Percentiles rank a stretch among this genome's conserved stretches.
These are phyloP conservation scores for Claviceps sp. DNA, from an alignment of 2,329 filamentous ascomycete species.

Conservation along the genomic window DNA sequence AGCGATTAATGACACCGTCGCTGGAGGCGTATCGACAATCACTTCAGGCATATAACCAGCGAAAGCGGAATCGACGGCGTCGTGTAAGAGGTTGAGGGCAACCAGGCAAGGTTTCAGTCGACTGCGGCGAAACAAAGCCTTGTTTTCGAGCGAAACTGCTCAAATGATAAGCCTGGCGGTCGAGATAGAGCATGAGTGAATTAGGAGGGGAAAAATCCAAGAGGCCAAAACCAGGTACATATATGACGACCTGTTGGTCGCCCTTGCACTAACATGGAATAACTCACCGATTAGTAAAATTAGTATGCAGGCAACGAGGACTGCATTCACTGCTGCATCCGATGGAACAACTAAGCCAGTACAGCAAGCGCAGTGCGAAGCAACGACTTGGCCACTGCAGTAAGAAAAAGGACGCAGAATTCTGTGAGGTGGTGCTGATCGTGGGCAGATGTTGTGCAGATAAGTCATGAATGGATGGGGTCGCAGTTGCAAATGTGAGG, in stretches of 20 bases:
- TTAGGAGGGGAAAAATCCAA: not conserved
- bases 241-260: not conserved
- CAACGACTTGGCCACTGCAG: not conserved
- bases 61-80: not conserved
- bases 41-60: not conserved
- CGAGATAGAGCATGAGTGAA: not conserved
- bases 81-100: not conserved
- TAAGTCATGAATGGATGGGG: constrained; percentile 10
- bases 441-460: constrained; percentile 14
- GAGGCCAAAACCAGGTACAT: not conserved
- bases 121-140: not conserved
- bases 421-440: constrained; percentile 7
- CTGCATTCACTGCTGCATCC: not conserved
- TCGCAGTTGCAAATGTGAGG: constrained; percentile 13
- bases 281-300: constrained; percentile 4
- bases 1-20: constrained; percentile 5
- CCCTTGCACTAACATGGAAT: constrained; percentile 7
- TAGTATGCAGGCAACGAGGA: not conserved
- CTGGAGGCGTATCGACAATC: constrained; percentile 1
- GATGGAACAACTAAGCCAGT: constrained; percentile 1
- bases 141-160: not conserved
- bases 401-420: constrained; percentile 7
- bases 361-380: not conserved
- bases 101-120: not conserved
- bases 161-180: not conserved